Evolutionary conservation across 2,329 filamentous ascomycete species (phyloP).

Genomic region (Trichoderma afroharzianum): DNA sequence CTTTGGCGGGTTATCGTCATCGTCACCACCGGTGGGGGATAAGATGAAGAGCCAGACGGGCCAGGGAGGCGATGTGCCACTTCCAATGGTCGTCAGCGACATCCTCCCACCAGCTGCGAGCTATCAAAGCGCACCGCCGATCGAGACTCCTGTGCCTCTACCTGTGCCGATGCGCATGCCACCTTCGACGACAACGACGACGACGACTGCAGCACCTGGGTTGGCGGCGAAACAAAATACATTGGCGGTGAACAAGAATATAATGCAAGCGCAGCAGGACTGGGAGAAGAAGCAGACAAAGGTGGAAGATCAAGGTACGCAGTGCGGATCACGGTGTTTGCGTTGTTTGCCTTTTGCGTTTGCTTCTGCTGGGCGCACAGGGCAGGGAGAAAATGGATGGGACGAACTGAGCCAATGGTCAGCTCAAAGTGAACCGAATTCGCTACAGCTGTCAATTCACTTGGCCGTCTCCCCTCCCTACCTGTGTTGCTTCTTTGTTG

Average conservation of each 20-base stretch:
- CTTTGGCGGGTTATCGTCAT: neutral
- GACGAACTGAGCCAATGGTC: neutral
- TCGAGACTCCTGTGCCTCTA: neutral
- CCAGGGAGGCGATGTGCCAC: neutral
- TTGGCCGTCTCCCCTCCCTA: neutral
- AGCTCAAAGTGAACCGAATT: neutral
- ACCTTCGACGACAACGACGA: neutral
- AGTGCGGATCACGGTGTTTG: neutral
- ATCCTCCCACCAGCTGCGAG: constrained; percentile 1
- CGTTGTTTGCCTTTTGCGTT: neutral
- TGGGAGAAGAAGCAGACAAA: constrained; percentile 27
- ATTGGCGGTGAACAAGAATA: constrained; percentile 19
- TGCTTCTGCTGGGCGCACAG: neutral
- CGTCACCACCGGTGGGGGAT: neutral
- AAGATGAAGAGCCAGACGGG: neutral
- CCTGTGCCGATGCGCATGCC: neutral
- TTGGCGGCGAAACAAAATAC: neutral
- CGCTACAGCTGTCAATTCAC: neutral
- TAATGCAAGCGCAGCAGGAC: constrained; percentile 28
- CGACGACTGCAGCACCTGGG: neutral
- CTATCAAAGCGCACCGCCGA: neutral
- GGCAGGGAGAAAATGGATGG: neutral
- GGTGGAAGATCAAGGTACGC: neutral
- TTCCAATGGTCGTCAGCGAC: constrained; percentile 26
- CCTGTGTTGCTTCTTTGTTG: neutral